A percentile compares a stretch with the other conserved stretches of the same genome.
These are phyloP conservation scores for Aspergillus sp. DNA, from an alignment of 2,329 filamentous ascomycete genomes.

Conservation along the genomic window DNA sequence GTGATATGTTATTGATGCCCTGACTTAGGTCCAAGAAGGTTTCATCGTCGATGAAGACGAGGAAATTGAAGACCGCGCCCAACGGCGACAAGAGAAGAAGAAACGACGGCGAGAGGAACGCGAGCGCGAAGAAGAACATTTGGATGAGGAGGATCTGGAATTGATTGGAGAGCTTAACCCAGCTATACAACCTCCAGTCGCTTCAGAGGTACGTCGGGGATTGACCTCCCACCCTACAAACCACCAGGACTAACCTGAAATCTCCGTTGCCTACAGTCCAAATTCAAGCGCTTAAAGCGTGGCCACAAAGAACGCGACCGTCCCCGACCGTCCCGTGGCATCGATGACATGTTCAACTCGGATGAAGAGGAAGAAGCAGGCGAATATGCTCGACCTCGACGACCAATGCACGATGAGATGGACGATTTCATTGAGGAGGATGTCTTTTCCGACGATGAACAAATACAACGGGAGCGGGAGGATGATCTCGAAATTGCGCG, in stretches of 20 bases:
- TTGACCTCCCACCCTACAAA: not conserved
- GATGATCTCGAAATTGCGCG: conserved; percentile 87
- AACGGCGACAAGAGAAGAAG: conserved; percentile 57
- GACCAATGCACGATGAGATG: conserved; percentile 68
- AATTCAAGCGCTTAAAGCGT: conserved; percentile 94
- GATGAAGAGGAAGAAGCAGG: conserved; percentile 70
- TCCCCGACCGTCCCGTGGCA: conserved; percentile 58
- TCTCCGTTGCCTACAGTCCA: conserved; percentile 53
- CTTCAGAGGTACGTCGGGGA: conserved; percentile 58
- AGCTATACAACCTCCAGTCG: conserved; percentile 59
- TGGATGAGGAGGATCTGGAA: conserved; percentile 95
- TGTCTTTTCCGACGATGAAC: conserved; percentile 77
- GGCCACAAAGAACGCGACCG: conserved; percentile 63
- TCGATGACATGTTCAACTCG: conserved; percentile 92
- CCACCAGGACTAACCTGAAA: conserved; percentile 4
- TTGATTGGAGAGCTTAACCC: conserved; percentile 79
- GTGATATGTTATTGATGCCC: conserved; percentile 10
- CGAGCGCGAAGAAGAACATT: conserved; percentile 71
- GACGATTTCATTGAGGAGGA: conserved; percentile 97
- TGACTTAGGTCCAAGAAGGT: conserved; percentile 70
- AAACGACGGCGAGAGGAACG: conserved; percentile 72
- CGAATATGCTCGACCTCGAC: conserved; percentile 46
- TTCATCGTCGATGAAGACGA: conserved; percentile 95
- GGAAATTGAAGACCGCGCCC: conserved; percentile 62
- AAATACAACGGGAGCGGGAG: conserved; percentile 62